Base-by-base conservation (phyloP, 1,284 basidiomycete genomes). In the Veloboletus limbatus region DNA sequence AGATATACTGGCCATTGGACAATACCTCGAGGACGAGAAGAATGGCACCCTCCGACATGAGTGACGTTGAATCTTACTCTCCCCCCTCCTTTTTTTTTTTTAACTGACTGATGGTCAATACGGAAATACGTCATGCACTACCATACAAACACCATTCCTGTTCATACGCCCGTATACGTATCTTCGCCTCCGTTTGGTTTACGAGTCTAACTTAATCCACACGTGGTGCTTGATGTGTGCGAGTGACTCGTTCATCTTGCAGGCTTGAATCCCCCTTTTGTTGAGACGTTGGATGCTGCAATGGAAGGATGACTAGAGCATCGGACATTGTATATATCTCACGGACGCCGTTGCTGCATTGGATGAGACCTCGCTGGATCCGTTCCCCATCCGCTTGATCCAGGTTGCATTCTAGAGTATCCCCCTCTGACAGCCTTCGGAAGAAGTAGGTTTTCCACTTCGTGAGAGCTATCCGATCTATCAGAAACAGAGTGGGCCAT, bases 21-120 rank as follows among this genome's bases (percentile, higher is more conserved):
- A 88, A 58, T 94, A 92, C 65, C 70, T 94, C 24, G 90, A 92
- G 55, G 91, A 94, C 57, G 88, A 92, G 65, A 86, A 85, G 71
- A 85, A 83, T 56, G 88, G 87, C 18, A 75, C 70, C 17, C 62
- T 89, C 35, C 74, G 73, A 41, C 60, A 66, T 39, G 66, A 72
- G 38, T 74, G 54, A 66, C 53, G 13, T 30, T 35, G 38, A n/a
- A n/a, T n/a, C 27, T 20, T 38, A n/a, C 6, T 10, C 20, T n/a
- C 11, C 21, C 10, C 9, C 30, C 37, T 39, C 31, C 32, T 38
- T 48, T 40, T 30, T 18, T 26, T 18, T 3, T 38, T 32, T 28
- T 27, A 33, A 42, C 33, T n/a, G n/a, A n/a, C n/a, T n/a, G 44
- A 37, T 44, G 26, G 45, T 44, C 17, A 26, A 52, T 40, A 10